Evolutionary conservation across 495 filamentous ascomycete species (phyloP), one percentile per base, ranked within the genome.

Genomic region (Thozetella sp.): DNA sequence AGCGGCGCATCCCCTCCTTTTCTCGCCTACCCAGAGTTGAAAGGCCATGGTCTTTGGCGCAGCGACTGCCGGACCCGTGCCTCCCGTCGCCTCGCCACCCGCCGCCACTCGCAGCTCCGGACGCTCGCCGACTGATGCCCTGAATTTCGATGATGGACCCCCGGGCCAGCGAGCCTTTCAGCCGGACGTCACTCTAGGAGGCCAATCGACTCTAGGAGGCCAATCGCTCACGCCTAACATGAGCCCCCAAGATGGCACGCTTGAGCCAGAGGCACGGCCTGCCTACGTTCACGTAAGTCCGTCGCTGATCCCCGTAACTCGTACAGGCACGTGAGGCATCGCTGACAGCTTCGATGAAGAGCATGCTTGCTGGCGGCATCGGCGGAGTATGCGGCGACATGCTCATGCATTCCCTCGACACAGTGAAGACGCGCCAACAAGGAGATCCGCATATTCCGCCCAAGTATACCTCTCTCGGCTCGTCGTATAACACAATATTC

Each of bases 391-490:
- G 90, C 51, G 95, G 95, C 54, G 95, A 99, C 74, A 92, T 99
- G 85, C 79, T 99, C 59, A 98, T 99, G 96, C 95, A 99, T 74
- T 97, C 94, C 50, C 84, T 99, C 72, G 95, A 99, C 77, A 99
- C 95, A 9, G 95, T 99, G 56, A 99, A 99, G 76, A 99, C 95
- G n/a, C 85, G 95, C 54, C 95, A 98, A 74, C 95, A 99, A 77
- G 95, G 95, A 65, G 96, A 97, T 67, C 93, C 93, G 26, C 87
- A 91, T 65, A 83, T 95, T 52, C 95, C 94, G 19, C 90, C 94
- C 1, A 94, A 90, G 74, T 98, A 98, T 74, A 87, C 90, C 1
- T 93, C 92, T 22, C 88, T 97, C 75, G 88, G 89, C 22, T 87
- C 89, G 22, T 93, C 94, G 3, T 99, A 98, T 77, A 80, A 88